Evolutionary conservation across 495 filamentous ascomycete species (phyloP).

Genomic region (Hyaloscypha hepaticicola): DNA sequence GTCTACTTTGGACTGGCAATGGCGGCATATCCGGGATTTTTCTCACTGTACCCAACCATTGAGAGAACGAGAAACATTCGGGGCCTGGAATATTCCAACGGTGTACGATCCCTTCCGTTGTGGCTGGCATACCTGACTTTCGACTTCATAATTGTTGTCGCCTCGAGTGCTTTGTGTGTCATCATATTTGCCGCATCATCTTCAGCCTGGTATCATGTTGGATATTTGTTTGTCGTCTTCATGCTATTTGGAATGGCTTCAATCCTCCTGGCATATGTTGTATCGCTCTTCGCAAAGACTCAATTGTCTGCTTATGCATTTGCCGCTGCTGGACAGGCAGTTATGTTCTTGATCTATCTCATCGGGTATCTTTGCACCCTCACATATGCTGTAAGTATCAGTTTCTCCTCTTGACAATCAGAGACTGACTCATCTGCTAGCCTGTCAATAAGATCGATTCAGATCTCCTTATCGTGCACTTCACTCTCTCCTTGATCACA

Average conservation of each 20-base stretch:
- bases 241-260: conserved; percentile 73
- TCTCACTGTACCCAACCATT: conserved; percentile 78
- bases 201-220: conserved; percentile 68
- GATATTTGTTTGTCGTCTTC: conserved; percentile 74
- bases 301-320: conserved; percentile 75
- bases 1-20: conserved; percentile 77
- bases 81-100: conserved; percentile 84
- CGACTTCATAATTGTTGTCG: conserved; percentile 69
- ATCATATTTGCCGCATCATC: conserved; percentile 61
- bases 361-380: conserved; percentile 67
- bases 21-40: conserved; percentile 77
- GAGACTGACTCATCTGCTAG: neutral
- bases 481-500: conserved; percentile 62
- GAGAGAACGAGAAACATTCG: conserved; percentile 76
- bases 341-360: conserved; percentile 76
- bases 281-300: conserved; percentile 66
- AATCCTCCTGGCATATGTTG: conserved; percentile 66
- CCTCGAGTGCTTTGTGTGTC: conserved; percentile 56
- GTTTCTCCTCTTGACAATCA: neutral
- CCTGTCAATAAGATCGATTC: conserved; percentile 58
- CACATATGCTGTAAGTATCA: conserved; percentile 51
- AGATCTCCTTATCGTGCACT: conserved; percentile 62
- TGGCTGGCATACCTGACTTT: conserved; percentile 79
- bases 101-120: conserved; percentile 66
- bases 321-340: conserved; percentile 68